Evolutionary conservation across 1,139 yeast genomes (phyloP).

Genomic region (Yamadazyma oceani): DNA sequence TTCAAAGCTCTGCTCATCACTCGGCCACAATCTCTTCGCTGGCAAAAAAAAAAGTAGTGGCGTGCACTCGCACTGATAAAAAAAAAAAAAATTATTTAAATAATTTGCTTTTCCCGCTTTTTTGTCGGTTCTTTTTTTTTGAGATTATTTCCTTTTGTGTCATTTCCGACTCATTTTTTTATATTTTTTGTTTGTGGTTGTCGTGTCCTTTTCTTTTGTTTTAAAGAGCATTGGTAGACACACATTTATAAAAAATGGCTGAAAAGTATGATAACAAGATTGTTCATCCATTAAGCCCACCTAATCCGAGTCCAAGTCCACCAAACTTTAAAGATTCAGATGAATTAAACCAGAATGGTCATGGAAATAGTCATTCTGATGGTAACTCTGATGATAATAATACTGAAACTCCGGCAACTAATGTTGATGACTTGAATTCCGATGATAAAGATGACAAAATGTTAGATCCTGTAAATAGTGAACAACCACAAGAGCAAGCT

Average conservation of each 20-base stretch:
- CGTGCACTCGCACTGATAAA: too few relatives aligned
- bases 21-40: neutral
- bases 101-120: conserved; percentile 15
- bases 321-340: conserved; percentile 22
- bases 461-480: neutral
- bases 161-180: neutral
- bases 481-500: neutral
- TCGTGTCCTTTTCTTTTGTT: neutral
- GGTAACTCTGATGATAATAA: conserved; percentile 3
- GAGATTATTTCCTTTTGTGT: neutral
- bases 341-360: neutral
- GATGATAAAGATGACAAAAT: conserved; percentile 5
- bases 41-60: too few relatives aligned
- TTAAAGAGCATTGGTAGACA: neutral
- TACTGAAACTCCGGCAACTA: conserved; percentile 3
- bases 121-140: conserved; percentile 4
- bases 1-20: too few relatives aligned
- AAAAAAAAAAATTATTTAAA: conserved; percentile 16
- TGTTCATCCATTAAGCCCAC: conserved; percentile 42
- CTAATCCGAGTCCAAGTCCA: conserved; percentile 47
- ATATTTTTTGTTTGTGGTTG: conserved; percentile 1
- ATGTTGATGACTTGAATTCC: conserved; percentile 1
- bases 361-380: neutral
- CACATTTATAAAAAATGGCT: neutral
- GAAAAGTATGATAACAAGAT: conserved; percentile 5